Evolutionary conservation across 441 rosid genomes (phyloP).

Genomic region (Gossypium trilobum): DNA sequence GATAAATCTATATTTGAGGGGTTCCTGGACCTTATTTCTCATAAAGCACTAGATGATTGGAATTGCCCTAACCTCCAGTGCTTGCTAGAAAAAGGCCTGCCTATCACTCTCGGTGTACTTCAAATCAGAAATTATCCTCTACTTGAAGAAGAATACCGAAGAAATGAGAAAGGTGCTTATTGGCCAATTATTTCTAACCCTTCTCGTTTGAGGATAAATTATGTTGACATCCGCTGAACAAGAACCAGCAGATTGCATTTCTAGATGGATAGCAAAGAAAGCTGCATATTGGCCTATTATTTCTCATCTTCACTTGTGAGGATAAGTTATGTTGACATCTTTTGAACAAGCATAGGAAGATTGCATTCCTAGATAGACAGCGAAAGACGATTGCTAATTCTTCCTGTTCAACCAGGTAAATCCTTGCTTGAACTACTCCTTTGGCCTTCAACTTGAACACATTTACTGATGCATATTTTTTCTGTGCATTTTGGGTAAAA

Average conservation of each 20-base stretch:
- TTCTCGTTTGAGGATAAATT: conserved; percentile 6
- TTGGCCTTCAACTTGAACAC: not conserved
- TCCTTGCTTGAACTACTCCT: not conserved
- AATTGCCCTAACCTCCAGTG: conserved; percentile 8
- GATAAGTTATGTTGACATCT: not conserved
- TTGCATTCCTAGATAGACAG: not conserved
- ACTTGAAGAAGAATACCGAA: not conserved
- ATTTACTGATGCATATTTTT: not conserved
- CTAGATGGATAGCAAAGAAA: not conserved
- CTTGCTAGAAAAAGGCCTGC: conserved; percentile 3
- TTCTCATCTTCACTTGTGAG: not conserved
- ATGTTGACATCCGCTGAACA: not conserved
- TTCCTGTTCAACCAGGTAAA: conserved; percentile 1
- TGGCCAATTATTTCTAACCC: not conserved
- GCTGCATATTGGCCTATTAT: not conserved
- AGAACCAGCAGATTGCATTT: not conserved
- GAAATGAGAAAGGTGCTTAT: not conserved
- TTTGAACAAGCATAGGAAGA: not conserved
- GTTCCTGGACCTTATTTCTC: conserved; percentile 1
- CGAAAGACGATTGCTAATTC: not conserved
- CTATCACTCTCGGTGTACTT: conserved; percentile 5
- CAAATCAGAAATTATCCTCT: not conserved
- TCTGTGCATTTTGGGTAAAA: not conserved
- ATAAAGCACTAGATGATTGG: conserved; percentile 5
- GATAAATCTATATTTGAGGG: not conserved